These are phyloP conservation scores for Clavispora asparagi DNA, from an alignment of 805 yeast genomes.

Conservation along the genomic window DNA sequence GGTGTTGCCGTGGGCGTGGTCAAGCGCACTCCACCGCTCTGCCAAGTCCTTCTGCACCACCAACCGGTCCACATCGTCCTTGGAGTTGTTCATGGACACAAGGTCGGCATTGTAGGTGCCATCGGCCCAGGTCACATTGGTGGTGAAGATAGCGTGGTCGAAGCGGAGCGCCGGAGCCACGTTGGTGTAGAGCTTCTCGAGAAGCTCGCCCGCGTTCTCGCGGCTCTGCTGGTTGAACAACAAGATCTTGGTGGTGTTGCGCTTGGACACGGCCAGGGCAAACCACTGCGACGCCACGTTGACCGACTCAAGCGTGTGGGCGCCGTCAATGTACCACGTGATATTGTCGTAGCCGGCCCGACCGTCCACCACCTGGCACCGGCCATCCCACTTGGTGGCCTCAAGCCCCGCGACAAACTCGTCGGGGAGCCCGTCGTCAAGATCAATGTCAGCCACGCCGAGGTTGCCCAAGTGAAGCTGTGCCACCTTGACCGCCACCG, in stretches of 20 bases:
- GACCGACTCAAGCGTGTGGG: slow-evolving; percentile 88
- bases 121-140: slow-evolving; percentile 86
- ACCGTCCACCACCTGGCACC: slow-evolving; percentile 71
- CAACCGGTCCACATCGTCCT: slow-evolving; percentile 71
- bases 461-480: slow-evolving; percentile 51
- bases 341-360: slow-evolving; percentile 36
- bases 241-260: slow-evolving; percentile 41
- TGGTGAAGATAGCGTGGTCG: slow-evolving; percentile 78
- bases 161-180: slow-evolving; percentile 42
- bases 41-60: slow-evolving; percentile 76
- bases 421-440: slow-evolving; percentile 37
- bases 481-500: slow-evolving; percentile 74
- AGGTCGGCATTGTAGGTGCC: slow-evolving; percentile 79
- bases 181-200: slow-evolving; percentile 45
- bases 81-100: slow-evolving; percentile 78
- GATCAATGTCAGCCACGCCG: slow-evolving; percentile 29
- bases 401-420: slow-evolving; percentile 56
- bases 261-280: slow-evolving; percentile 15
- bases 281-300: slow-evolving; percentile 84
- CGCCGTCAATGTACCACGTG: slow-evolving; percentile 92
- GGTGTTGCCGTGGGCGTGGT: slow-evolving; percentile 22
- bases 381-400: slow-evolving; percentile 84
- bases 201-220: slow-evolving; percentile 62
- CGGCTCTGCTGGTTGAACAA: slow-evolving; percentile 94
- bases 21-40: slow-evolving; percentile 58